These are phyloP conservation scores for Halophytophthora polymorphica DNA, from an alignment of 352 stramenopile genomes.

Conservation along the genomic window DNA sequence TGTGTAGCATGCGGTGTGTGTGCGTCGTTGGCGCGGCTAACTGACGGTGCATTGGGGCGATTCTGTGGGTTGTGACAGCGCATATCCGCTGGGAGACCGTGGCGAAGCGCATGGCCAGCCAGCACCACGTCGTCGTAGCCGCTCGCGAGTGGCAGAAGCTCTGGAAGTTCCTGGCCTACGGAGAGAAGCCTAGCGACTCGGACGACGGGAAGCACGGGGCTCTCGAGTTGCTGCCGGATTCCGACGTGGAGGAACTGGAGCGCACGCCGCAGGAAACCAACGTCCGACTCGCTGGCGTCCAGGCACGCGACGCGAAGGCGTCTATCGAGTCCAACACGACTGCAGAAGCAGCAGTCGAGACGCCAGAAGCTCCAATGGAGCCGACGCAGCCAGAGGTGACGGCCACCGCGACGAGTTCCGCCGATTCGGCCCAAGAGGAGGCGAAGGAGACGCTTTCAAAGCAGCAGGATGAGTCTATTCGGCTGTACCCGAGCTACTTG, in stretches of 20 bases:
- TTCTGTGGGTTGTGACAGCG: constrained; percentile 8
- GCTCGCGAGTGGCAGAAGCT: constrained; percentile 47
- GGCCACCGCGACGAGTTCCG: no score
- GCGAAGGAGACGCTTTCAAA: constrained; percentile 21
- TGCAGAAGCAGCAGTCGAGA: not conserved
- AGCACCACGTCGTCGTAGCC: constrained; percentile 32
- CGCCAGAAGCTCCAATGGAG: constrained; percentile 1
- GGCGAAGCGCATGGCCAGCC: constrained; percentile 31
- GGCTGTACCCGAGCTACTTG: constrained; percentile 48
- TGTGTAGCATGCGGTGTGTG: not conserved
- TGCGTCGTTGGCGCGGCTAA: not conserved
- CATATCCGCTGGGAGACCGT: constrained; percentile 53
- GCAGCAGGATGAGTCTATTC: constrained; percentile 4
- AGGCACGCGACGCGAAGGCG: not conserved
- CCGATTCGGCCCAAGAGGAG: no score
- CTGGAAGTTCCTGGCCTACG: constrained; percentile 81
- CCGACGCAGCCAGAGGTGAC: not conserved
- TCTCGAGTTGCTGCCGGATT: constrained; percentile 40
- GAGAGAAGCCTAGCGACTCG: no score
- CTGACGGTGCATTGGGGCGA: constrained; percentile 4
- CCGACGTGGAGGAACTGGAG: constrained; percentile 52
- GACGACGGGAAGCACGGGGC: no score
- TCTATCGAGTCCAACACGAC: not conserved
- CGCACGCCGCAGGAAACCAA: constrained; percentile 27
- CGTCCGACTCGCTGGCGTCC: constrained; percentile 3